Evolutionary conservation across 2,329 filamentous ascomycete genomes (phyloP), one percentile per base, ranked within the genome.

Genomic region (Xylariaceae sp.): DNA sequence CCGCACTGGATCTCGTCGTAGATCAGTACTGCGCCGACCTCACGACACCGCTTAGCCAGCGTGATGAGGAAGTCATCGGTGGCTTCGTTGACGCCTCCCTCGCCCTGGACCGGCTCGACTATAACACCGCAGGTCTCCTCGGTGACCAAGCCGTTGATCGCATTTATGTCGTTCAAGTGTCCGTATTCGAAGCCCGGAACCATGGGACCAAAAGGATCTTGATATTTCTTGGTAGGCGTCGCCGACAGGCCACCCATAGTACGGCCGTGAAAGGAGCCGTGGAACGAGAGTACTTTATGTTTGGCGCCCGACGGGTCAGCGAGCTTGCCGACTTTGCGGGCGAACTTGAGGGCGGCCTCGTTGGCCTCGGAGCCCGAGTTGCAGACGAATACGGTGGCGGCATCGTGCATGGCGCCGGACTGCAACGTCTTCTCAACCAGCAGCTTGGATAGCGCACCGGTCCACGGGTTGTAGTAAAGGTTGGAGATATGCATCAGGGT

Each of bases 1-100:
- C 92, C 92, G 58, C 88, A 95, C 63, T 98, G 92, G 43, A 98
- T 98, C 68, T 98, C 92, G 53, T 98, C 92, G 59, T 92, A 90
- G 54, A 95, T 83, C 37, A 98, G 67, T 3, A 96, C 77, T 2
- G 90, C 89, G 32, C 86, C 87, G 19, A 95, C 87, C 49, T 87
- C 81, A 36, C 80, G 81, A 60, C 89, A 95, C 38, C 89, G 77
- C 54, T 74, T 75, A 38, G 87, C 86, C n/a, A 98, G 73, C 1
- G 87, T 83, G 16, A 78, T 59, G 16, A 98, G 70, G 60, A 96
- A 98, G 45, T 87, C 85, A 3, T 83, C 77, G 1, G 74, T 81
- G 3, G 86, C 92, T 9, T 84, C 78, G 49, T 90, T 83, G 32
- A 98, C 83, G 45, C 92, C 92, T 12, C 92, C 92, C 64, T 98